Base-by-base conservation (phyloP, 2,329 filamentous ascomycete species). In the Verticillium dahliae region DNA sequence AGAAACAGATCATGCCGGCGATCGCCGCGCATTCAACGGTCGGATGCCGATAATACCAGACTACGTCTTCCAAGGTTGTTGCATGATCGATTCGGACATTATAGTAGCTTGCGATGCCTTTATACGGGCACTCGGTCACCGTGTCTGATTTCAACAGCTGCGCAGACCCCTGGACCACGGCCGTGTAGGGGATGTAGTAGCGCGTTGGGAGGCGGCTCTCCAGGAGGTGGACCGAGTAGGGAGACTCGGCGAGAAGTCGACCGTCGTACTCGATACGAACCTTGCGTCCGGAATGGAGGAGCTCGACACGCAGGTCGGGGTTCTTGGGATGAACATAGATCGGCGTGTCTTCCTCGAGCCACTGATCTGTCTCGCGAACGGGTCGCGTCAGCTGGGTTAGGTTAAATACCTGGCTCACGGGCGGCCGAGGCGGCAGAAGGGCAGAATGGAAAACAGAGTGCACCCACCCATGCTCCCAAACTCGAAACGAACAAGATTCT, bases 261-360 rank as follows among this genome's bases (percentile, higher is more conserved):
- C 83, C 83, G 7, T 74, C 70, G 4, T 83, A 65, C 27, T 75
- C 75, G 41, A 90, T 75, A 11, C 80, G 75, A 38, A 90, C 70
- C 1, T 72, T 71, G 1, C 87, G 81, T 1, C 77, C 75, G 0
- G 85, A 88, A 1, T 76, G 75, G 5, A 90, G 71, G 33, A 86
- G 81, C 61, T 89, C 86, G 63, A 90, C 75, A 13, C 87, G 80
- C 66, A 87, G 87, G 73, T 83, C 89, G 0, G 87, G 87, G 60
- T 90, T 86, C 65, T 88, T 89, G 0, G 87, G 86, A 62, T 90
- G 87, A 3, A 84, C 78, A 66, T 80, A 81, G 60, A 89, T 81
- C 1, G 79, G 81, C 1, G 76, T 74, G 58, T 87, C 84, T 72
- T 89, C 86, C 67, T 87, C 85, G 1, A 77, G 61, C 75, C 75